These are phyloP conservation scores for Camellia lanceoleosa DNA, from an alignment of 148 eudicot species.

Conservation along the genomic window DNA sequence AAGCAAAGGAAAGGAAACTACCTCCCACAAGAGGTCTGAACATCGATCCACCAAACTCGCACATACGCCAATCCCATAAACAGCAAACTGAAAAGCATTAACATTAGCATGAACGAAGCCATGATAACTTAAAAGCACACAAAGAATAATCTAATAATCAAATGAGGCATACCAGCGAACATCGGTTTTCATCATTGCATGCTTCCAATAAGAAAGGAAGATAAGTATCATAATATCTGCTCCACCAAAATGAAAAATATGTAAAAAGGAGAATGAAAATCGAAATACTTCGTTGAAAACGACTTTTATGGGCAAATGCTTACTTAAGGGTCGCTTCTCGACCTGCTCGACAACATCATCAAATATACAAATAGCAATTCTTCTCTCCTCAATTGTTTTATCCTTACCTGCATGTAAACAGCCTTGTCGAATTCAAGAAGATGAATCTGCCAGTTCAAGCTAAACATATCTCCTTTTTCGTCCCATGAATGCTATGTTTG, in stretches of 20 bases:
- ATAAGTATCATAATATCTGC: constrained; percentile 71
- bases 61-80: constrained; percentile 89
- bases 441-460: not conserved
- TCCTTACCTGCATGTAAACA: constrained; percentile 58
- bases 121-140: not conserved
- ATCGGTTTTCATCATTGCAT: constrained; percentile 71
- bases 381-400: constrained; percentile 75
- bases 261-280: not conserved
- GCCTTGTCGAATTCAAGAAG: not conserved
- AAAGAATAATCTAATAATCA: not conserved
- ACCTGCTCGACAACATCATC: constrained; percentile 86
- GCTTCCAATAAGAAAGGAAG: constrained; percentile 83
- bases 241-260: not conserved
- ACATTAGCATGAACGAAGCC: not conserved
- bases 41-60: constrained; percentile 84
- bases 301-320: not conserved
- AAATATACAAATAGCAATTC: constrained; percentile 85
- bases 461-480: not conserved
- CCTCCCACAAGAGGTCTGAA: constrained; percentile 77
- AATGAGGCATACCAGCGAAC: constrained; percentile 63
- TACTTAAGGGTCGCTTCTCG: constrained; percentile 80
- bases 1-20: constrained; percentile 13
- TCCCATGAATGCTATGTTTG: too few species aligned
- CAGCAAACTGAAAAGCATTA: constrained; percentile 65
- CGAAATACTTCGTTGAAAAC: not conserved